Evolutionary conservation across 2,329 filamentous ascomycete genomes (phyloP).

Genomic region (Drechslerella dactyloides): DNA sequence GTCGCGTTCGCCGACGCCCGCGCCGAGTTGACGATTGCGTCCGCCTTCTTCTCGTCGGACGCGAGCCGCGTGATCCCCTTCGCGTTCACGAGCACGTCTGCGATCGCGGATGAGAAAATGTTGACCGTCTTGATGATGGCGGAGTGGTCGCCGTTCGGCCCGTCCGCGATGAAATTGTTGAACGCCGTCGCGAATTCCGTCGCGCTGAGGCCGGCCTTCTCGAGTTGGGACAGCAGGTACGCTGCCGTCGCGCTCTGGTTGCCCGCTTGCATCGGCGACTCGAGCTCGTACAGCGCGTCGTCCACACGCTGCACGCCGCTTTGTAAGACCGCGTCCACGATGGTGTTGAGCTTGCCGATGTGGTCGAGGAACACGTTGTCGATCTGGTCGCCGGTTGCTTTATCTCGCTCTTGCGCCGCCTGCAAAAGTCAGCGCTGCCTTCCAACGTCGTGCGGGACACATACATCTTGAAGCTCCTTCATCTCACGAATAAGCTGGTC

Average conservation of each 20-base stretch:
- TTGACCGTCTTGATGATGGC: conserved; percentile 94
- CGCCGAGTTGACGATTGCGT: conserved; percentile 80
- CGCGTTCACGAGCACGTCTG: conserved; percentile 93
- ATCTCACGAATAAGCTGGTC: conserved; percentile 93
- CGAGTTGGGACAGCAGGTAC: conserved; percentile 94
- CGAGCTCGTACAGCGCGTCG: conserved; percentile 93
- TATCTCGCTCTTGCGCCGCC: conserved; percentile 75
- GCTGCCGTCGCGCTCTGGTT: conserved; percentile 97
- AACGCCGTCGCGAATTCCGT: conserved; percentile 98
- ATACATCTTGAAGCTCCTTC: conserved; percentile 75
- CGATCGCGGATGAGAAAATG: conserved; percentile 85
- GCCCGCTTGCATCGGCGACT: conserved; percentile 96
- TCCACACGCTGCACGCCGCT: conserved; percentile 92
- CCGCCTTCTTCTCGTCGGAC: conserved; percentile 92
- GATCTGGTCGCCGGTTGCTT: conserved; percentile 85
- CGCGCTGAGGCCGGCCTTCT: conserved; percentile 90
- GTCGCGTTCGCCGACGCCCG: conserved; percentile 84
- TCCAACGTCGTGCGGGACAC: conserved; percentile 35
- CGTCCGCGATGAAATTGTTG: conserved; percentile 98
- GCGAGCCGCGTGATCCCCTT: conserved; percentile 93
- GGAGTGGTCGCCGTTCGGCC: conserved; percentile 84
- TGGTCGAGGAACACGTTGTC: conserved; percentile 86
- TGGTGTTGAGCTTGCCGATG: conserved; percentile 91
- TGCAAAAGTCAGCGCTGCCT: conserved; percentile 54
- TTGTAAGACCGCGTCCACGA: conserved; percentile 95